phyloP scores from a whole-genome alignment of 2,329 filamentous ascomycete species.

The Stemphylium vesicarium region DNA sequence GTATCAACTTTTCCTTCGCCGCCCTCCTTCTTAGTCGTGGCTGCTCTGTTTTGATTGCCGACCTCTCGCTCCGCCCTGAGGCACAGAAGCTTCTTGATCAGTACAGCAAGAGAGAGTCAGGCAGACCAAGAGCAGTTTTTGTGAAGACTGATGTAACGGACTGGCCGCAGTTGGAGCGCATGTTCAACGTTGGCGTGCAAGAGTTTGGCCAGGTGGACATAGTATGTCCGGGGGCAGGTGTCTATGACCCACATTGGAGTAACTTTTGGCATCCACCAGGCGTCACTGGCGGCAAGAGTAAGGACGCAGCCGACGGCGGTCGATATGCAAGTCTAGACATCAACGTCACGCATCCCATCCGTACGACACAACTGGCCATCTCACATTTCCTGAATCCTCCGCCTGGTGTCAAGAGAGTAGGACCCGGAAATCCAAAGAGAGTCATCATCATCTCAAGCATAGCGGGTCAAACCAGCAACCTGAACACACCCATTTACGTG shows the following conservation, averaged over 20 bases:
- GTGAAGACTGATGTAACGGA: constrained; percentile 52
- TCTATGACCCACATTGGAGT: constrained; percentile 56
- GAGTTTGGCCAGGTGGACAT: constrained; percentile 52
- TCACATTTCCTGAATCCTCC: constrained; percentile 50
- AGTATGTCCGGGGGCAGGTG: constrained; percentile 57
- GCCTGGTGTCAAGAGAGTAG: constrained; percentile 38
- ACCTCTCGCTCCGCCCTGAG: constrained; percentile 56
- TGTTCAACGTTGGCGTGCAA: constrained; percentile 39
- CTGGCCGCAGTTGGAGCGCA: constrained; percentile 43
- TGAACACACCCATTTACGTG: constrained; percentile 51
- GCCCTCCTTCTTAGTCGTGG: constrained; percentile 51
- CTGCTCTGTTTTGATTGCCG: constrained; percentile 58
- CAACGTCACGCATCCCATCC: constrained; percentile 57
- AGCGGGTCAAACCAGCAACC: constrained; percentile 49
- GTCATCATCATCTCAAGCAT: constrained; percentile 54
- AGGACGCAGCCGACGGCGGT: constrained; percentile 39
- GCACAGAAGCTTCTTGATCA: constrained; percentile 51
- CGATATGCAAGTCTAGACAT: constrained; percentile 52
- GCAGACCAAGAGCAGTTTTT: constrained; percentile 50
- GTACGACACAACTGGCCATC: constrained; percentile 57
- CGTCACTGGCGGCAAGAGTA: constrained; percentile 29
- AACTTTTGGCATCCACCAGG: constrained; percentile 60
- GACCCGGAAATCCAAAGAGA: constrained; percentile 52
- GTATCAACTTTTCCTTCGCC: constrained; percentile 57
- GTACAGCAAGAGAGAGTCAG: constrained; percentile 18